Base-by-base conservation (phyloP, 345 rosid species). In the Camelina neglecta region DNA sequence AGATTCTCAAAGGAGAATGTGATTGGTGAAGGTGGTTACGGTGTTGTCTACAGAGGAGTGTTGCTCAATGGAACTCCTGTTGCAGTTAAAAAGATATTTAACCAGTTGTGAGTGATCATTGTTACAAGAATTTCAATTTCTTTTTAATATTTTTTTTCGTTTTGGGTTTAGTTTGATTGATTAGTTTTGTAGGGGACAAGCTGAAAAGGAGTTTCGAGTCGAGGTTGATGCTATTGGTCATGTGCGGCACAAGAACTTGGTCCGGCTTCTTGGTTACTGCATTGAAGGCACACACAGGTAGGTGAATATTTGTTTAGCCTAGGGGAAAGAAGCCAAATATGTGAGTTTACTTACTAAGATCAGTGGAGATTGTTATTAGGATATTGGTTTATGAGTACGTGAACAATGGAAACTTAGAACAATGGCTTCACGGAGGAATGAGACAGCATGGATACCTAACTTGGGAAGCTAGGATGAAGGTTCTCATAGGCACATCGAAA, bases 141-240 rank as follows among this genome's bases (percentile, higher is more conserved):
- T 33, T 21, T 41, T 21, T 20, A 31, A 1, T n/a, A 10, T 0
- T 26, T 20, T 49, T 7, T 7, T 18, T 68, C 3, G 31, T 24
- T 71, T 54, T 42, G 47, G 2, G 48, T 44, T 12, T 44, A 51
- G 35, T 61, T 21, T 74, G 20, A 31, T 66, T 71, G 21, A 60
- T 65, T 79, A 38, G 49, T 58, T 39, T 72, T 61, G 42, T 38
- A 93, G 98, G 76, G 98, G 98, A 60, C 98, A 90, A 86, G 98
- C 95, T 60, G 96, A 93, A 79, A 93, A 87, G 81, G 98, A 90
- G 77, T 90, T 93, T 73, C 81, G 91, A 78, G 96, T 89, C 31
- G 98, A 93, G 76, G 96, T 93, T 48, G 98, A 93, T 83, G 98
- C 98, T 58, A 93, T 93, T 48, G 98, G 98, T 74, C 93, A 93